Percentiles rank a stretch among this genome's conserved stretches.
phyloP scores from a whole-genome alignment of 345 rosid species.

The Passiflora organensis region DNA sequence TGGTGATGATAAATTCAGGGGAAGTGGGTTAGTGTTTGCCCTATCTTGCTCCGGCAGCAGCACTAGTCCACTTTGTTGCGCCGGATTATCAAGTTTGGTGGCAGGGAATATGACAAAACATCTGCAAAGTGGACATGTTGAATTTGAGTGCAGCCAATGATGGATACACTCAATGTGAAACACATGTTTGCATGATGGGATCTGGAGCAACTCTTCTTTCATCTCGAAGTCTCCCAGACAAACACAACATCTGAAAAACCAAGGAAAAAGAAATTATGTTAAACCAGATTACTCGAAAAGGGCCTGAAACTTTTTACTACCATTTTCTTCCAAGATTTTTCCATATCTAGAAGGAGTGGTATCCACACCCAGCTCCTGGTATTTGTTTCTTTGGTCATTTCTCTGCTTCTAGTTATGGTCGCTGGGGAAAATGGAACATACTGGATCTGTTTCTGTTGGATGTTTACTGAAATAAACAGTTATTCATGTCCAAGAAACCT shows the following conservation, averaged over 20 bases:
- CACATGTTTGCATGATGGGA: slow-evolving; percentile 82
- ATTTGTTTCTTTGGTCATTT: slow-evolving; percentile 14
- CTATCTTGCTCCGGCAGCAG: neutral
- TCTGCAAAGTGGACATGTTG: slow-evolving; percentile 92
- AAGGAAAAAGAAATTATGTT: too few species aligned
- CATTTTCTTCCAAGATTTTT: too few species aligned
- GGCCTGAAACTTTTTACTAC: too few species aligned
- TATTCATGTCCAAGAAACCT: too few species aligned
- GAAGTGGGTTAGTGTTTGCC: neutral
- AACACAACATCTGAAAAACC: slow-evolving; percentile 65
- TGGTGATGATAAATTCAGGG: slow-evolving; percentile 3
- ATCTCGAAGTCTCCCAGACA: slow-evolving; percentile 90
- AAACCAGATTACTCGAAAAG: too few species aligned
- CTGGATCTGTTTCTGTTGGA: slow-evolving; percentile 27
- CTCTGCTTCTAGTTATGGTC: slow-evolving; percentile 6
- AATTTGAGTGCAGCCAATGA: slow-evolving; percentile 75
- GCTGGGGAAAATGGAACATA: slow-evolving; percentile 2
- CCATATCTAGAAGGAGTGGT: too few species aligned
- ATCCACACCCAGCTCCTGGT: slow-evolving; percentile 75
- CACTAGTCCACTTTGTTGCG: slow-evolving; percentile 3
- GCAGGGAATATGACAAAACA: slow-evolving; percentile 39
- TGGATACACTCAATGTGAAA: slow-evolving; percentile 82
- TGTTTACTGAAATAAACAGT: slow-evolving; percentile 3
- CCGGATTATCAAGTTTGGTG: slow-evolving; percentile 19
- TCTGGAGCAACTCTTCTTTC: slow-evolving; percentile 74